These are phyloP conservation scores for Aspergillus ibericus DNA, from an alignment of 2,329 filamentous ascomycete species.

Conservation along the genomic window DNA sequence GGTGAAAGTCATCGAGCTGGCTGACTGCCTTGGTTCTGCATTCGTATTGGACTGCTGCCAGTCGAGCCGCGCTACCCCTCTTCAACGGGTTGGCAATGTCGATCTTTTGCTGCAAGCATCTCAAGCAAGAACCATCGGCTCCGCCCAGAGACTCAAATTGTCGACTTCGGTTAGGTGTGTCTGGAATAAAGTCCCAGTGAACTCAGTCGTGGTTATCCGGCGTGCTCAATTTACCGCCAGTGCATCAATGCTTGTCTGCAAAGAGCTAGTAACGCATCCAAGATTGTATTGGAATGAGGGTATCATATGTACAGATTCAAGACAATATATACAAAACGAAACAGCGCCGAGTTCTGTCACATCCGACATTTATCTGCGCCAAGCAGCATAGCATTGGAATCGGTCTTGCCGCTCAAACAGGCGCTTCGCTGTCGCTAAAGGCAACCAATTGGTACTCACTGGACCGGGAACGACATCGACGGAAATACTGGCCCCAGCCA, in stretches of 20 bases:
- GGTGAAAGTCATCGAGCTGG: no score
- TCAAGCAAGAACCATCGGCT: no score
- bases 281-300: background rate
- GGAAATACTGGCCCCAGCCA: constrained; percentile 2
- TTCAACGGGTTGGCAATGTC: constrained; percentile 2
- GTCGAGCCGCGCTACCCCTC: no score
- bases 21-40: no score
- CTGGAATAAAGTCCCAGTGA: no score
- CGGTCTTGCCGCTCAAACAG: background rate
- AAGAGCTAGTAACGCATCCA: background rate
- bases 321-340: background rate
- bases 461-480: constrained; percentile 6
- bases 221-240: background rate
- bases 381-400: background rate
- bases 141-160: no score
- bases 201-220: no score
- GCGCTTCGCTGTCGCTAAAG: constrained; percentile 11
- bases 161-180: background rate
- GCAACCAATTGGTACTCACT: constrained; percentile 19
- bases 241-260: background rate
- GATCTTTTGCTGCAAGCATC: background rate
- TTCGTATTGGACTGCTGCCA: no score
- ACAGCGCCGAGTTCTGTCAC: background rate
- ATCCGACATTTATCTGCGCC: background rate
- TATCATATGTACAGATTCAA: background rate